phyloP scores from a whole-genome alignment of 2,329 filamentous ascomycete genomes.

The Colletotrichum graminicola region DNA sequence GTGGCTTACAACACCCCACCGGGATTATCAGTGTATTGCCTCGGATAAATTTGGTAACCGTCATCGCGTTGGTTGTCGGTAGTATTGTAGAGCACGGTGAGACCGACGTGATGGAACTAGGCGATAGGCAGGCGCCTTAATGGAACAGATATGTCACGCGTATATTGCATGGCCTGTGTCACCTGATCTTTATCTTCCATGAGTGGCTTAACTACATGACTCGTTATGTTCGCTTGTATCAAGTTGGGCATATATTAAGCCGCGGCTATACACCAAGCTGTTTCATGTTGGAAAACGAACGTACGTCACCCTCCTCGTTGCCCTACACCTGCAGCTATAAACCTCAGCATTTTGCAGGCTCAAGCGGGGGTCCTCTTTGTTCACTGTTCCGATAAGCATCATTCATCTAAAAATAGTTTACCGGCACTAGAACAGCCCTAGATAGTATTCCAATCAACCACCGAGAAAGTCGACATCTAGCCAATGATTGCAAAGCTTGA shows the following conservation, averaged over 20 bases:
- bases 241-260: not conserved
- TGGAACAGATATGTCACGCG: not conserved
- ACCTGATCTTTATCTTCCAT: not conserved
- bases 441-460: not conserved
- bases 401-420: not conserved
- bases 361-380: not conserved
- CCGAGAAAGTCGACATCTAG: not conserved
- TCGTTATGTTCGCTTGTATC: not conserved
- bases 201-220: not conserved
- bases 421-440: not conserved
- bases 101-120: constrained; percentile 4
- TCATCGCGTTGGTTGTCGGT: not conserved
- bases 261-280: constrained; percentile 2
- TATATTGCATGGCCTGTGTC: not conserved
- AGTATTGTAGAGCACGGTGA: not conserved
- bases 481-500: not conserved
- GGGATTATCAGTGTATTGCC: not conserved
- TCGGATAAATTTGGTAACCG: constrained; percentile 21
- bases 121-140: not conserved
- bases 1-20: constrained; percentile 4
- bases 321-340: not conserved
- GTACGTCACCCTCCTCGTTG: not conserved
- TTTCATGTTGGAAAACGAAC: constrained; percentile 18
- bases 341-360: not conserved
- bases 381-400: not conserved